Evolutionary conservation across 2,329 filamentous ascomycete genomes (phyloP).

Genomic region (Xylariaceae sp.): DNA sequence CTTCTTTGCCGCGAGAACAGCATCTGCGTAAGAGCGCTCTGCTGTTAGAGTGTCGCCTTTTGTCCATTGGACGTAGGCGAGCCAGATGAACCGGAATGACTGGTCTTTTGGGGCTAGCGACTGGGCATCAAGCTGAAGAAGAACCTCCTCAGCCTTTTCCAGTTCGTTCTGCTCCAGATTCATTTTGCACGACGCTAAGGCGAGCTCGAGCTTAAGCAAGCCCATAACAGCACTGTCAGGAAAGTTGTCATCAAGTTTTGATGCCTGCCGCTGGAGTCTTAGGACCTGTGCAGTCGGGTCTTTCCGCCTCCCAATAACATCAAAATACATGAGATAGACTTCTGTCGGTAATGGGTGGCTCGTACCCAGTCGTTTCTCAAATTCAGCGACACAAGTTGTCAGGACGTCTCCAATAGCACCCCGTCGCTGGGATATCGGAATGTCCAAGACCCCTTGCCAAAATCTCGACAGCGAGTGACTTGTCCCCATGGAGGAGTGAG

Average conservation of each 20-base stretch:
- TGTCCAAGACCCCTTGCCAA: constrained; percentile 20
- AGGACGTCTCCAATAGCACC: constrained; percentile 17
- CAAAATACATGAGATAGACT: constrained; percentile 24
- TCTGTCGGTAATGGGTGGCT: constrained; percentile 20
- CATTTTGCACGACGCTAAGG: constrained; percentile 22
- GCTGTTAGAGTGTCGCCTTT: constrained; percentile 17
- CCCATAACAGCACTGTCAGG: constrained; percentile 13
- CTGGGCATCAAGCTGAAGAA: constrained; percentile 14
- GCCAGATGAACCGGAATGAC: constrained; percentile 23
- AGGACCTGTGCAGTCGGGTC: constrained; percentile 16
- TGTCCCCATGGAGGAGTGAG: constrained; percentile 13
- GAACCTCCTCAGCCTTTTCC: constrained; percentile 20
- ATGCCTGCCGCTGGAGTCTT: constrained; percentile 14
- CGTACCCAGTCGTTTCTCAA: constrained; percentile 17
- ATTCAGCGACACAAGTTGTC: constrained; percentile 19
- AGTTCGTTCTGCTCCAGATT: constrained; percentile 15
- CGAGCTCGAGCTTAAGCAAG: constrained; percentile 22
- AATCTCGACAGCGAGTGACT: constrained; percentile 17
- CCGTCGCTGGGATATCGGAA: constrained; percentile 17
- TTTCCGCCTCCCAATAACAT: constrained; percentile 20
- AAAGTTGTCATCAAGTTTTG: constrained; percentile 12
- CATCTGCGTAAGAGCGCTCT: constrained; percentile 20
- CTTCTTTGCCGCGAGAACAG: constrained; percentile 18
- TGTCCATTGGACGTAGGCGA: constrained; percentile 22
- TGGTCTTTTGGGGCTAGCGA: constrained; percentile 20